phyloP scores from a whole-genome alignment of 23 red algal genomes.

The Gracilaria domingensis region DNA sequence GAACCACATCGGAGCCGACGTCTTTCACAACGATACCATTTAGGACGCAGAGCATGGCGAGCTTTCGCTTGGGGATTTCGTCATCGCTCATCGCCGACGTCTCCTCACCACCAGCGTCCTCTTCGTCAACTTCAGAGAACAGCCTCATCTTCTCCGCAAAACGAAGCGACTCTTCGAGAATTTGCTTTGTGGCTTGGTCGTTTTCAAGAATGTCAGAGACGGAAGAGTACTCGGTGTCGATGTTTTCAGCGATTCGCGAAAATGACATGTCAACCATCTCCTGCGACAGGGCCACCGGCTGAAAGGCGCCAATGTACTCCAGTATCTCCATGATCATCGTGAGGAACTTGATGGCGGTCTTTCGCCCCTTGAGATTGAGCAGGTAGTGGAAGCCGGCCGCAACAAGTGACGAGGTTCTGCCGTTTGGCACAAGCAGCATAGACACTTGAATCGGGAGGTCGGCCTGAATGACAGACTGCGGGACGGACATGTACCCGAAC shows the following conservation, averaged over 20 bases:
- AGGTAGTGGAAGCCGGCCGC: slow-evolving; percentile 64
- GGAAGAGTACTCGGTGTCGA: slow-evolving; percentile 20
- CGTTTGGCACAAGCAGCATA: slow-evolving; percentile 68
- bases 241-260: slow-evolving; percentile 3
- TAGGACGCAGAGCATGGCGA: slow-evolving; percentile 55
- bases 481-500: slow-evolving; percentile 35
- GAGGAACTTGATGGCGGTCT: slow-evolving; percentile 52
- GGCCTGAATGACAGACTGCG: slow-evolving; percentile 66
- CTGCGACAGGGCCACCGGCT: slow-evolving; percentile 6
- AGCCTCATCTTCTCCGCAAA: slow-evolving; percentile 35
- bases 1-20: slow-evolving; percentile 35
- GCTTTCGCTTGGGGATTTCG: neutral
- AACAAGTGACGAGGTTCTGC: slow-evolving; percentile 25
- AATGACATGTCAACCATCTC: slow-evolving; percentile 65
- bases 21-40: slow-evolving; percentile 71
- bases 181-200: slow-evolving; percentile 3
- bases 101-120: neutral
- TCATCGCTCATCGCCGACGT: neutral
- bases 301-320: slow-evolving; percentile 61
- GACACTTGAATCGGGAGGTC: slow-evolving; percentile 65
- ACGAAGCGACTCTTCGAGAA: slow-evolving; percentile 25
- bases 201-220: slow-evolving; percentile 37
- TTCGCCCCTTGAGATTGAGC: slow-evolving; percentile 32
- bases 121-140: slow-evolving; percentile 17
- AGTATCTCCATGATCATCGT: slow-evolving; percentile 55